Conservation (phyloP, 1,139 yeast species). For the Arxiozyma bovina region DNA sequence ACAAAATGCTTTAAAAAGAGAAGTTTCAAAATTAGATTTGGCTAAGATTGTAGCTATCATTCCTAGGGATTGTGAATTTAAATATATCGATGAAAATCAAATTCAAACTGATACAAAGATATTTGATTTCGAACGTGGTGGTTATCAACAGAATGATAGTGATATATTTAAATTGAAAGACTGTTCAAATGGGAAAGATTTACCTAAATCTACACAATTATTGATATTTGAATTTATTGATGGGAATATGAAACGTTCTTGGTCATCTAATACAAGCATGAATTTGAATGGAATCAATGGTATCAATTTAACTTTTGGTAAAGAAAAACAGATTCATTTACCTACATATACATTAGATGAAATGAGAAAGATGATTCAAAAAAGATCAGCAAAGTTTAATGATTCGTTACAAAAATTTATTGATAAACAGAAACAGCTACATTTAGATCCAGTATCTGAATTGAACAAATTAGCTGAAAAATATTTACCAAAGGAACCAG, state of each 20-base stretch:
- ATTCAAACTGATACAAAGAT: constrained; percentile 43
- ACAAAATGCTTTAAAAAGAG: constrained; percentile 37
- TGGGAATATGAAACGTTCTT: constrained; percentile 43
- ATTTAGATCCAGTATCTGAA: constrained; percentile 34
- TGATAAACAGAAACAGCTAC: constrained; percentile 27
- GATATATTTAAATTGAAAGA: constrained; percentile 42
- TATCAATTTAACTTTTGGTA: constrained; percentile 16
- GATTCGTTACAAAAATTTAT: constrained; percentile 38
- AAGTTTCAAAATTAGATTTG: constrained; percentile 41
- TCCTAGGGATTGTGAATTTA: constrained; percentile 61
- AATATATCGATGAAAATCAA: constrained; percentile 68
- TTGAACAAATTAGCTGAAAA: constrained; percentile 32
- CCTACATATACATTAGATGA: constrained; percentile 42
- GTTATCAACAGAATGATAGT: constrained; percentile 39
- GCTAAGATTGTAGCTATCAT: constrained; percentile 55
- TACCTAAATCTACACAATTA: constrained; percentile 38
- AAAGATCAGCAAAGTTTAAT: constrained; percentile 49
- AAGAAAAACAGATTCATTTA: constrained; percentile 25
- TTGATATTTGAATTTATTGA: constrained; percentile 74
- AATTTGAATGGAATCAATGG: constrained; percentile 24
- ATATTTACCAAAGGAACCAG: constrained; percentile 44
- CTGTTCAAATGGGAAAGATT: constrained; percentile 26
- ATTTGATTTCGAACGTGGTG: constrained; percentile 38
- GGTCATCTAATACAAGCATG: constrained; percentile 9
- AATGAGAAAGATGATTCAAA: constrained; percentile 51